These are phyloP conservation scores for Penicillium sp. DNA, from an alignment of 2,329 filamentous ascomycete genomes.

Conservation along the genomic window DNA sequence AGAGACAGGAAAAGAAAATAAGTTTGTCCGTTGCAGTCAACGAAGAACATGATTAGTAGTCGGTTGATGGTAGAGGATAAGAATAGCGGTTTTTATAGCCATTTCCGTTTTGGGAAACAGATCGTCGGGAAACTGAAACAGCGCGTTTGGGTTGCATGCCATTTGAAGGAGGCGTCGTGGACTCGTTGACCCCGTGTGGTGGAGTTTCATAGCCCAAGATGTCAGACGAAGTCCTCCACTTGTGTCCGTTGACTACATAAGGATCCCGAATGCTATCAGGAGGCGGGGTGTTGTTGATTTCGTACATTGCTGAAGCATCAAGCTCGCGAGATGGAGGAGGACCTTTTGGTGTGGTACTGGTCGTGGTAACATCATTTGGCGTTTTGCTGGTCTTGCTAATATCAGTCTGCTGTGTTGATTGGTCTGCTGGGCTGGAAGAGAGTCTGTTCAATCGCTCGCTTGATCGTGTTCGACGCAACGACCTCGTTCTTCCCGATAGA, in stretches of 20 bases:
- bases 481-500: slow-evolving; percentile 6
- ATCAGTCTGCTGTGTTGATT: slow-evolving; percentile 1
- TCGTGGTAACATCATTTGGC: background rate
- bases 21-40: background rate
- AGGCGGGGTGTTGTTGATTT: slow-evolving; percentile 12
- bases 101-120: slow-evolving; percentile 8
- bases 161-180: slow-evolving; percentile 6
- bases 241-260: background rate
- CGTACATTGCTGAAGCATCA: slow-evolving; percentile 2
- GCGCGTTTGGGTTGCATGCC: background rate
- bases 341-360: background rate
- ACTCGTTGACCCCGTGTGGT: background rate
- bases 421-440: slow-evolving; percentile 4
- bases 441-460: slow-evolving; percentile 9
- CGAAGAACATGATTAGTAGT: background rate
- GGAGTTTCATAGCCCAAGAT: background rate
- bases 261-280: slow-evolving; percentile 11
- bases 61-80: slow-evolving; percentile 5
- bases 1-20: background rate
- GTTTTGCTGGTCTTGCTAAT: background rate
- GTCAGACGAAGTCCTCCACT: background rate
- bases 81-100: slow-evolving; percentile 13
- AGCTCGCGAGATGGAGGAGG: background rate
- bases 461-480: slow-evolving; percentile 12
- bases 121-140: background rate